phyloP scores from a whole-genome alignment of 352 stramenopile genomes.

The Globisporangium uncinulatum region DNA sequence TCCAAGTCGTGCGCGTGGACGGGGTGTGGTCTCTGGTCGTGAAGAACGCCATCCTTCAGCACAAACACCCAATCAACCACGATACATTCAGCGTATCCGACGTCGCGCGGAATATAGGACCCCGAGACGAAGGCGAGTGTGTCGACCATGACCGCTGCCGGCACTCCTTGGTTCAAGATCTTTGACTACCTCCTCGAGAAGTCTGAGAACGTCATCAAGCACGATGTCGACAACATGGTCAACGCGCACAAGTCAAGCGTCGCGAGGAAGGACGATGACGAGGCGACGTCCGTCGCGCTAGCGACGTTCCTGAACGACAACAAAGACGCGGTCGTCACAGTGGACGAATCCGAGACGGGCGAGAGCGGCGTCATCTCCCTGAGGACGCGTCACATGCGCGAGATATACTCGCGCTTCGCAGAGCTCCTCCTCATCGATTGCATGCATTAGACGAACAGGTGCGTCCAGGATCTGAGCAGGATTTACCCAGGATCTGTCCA shows the following conservation, averaged over 20 bases:
- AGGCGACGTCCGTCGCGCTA: background rate
- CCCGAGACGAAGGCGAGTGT: too few species aligned
- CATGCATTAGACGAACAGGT: background rate
- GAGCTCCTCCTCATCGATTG: too few species aligned
- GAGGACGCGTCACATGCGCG: too few species aligned
- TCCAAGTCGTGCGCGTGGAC: background rate
- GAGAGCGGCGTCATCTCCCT: too few species aligned
- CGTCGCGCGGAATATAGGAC: too few species aligned
- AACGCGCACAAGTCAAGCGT: background rate
- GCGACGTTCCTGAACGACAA: too few species aligned
- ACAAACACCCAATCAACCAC: too few species aligned
- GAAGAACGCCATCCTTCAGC: background rate
- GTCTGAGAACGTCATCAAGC: conserved; percentile 7
- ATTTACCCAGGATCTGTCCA: background rate
- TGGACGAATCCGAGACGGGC: too few species aligned
- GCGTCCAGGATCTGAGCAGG: background rate
- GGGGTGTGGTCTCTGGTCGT: background rate
- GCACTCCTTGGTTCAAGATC: background rate
- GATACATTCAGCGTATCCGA: background rate
- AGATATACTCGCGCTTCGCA: too few species aligned
- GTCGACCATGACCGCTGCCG: background rate
- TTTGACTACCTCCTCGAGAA: conserved; percentile 1
- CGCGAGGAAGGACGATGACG: background rate
- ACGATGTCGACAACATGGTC: too few species aligned
- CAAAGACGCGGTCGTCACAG: too few species aligned